Base-by-base conservation (phyloP, 805 yeast genomes). In the Torulaspora gathmanii region DNA sequence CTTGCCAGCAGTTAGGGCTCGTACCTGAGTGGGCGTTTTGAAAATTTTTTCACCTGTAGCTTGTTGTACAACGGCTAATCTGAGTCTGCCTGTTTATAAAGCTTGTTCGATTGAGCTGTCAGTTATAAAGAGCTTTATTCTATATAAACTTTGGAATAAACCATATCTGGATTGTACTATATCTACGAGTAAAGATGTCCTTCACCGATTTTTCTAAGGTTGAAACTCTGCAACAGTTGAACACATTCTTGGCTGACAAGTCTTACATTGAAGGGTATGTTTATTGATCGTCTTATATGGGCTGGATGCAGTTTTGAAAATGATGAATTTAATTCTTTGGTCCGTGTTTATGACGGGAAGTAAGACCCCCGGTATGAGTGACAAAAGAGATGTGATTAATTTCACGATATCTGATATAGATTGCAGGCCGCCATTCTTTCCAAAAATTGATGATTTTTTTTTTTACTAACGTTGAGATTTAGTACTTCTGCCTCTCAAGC, bases 261-360 rank as follows among this genome's bases (percentile, higher is more conserved):
- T 86, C 95, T 60, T 90, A 89, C 87, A 70, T 90, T 63, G 90
- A 86, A 72, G 96, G 96, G 95, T 87, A 84, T 72, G 95, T 86
- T 42, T 13, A 12, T 13, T 29, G 26, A 19, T 12, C 30, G 13
- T 27, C 15, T 8, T 31, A 9, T 28, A 13, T 40, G n/a, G 22
- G 34, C 22, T 20, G 40, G 16, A 13, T 15, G 40, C 26, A 15
- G 10, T 51, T 22, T 7, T 23, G 39, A 30, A 28, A 36, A n/a
- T 27, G 17, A 25, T 25, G 31, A 11, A 25, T 15, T 11, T 36
- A 19, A 53, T 83, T 58, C 62, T 58, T 57, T 86, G 95, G 95
- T 86, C 95, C 95, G 90, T 86, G 95, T 86, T 86, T 83, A 83
- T 80, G 95, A 87, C 86, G 89, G 82, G 95, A 87, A 74, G 72